Conservation (phyloP, 257 asterid species). For the Pogostemon cablin region DNA sequence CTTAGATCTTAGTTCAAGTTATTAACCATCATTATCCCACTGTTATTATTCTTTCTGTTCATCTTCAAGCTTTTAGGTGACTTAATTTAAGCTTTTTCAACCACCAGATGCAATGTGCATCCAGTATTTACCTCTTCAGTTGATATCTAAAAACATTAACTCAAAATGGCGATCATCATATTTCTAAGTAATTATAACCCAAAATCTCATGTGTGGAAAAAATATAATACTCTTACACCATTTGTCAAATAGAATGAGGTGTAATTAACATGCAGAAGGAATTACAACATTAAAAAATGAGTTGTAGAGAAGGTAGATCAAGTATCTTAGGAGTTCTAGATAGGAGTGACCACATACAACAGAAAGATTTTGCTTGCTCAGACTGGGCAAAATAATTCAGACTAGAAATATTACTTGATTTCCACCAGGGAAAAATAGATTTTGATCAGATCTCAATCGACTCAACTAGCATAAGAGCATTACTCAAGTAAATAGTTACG, state of each 20-base stretch:
- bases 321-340: conserved; percentile 2
- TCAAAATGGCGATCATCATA: too few relatives aligned
- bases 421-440: neutral
- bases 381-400: conserved; percentile 7
- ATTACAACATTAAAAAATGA: neutral
- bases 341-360: neutral
- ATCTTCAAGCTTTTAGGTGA: too few relatives aligned
- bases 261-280: conserved; percentile 19
- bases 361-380: neutral
- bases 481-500: conserved; percentile 3
- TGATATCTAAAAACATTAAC: too few relatives aligned
- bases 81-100: too few relatives aligned
- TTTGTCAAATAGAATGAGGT: conserved; percentile 10
- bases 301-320: conserved; percentile 8
- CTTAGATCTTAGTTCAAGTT: too few relatives aligned
- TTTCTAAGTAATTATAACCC: too few relatives aligned
- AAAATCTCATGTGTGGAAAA: too few relatives aligned
- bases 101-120: too few relatives aligned
- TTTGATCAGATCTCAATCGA: neutral
- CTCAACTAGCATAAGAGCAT: conserved; percentile 6
- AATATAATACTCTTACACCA: too few relatives aligned
- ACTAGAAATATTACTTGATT: conserved; percentile 17
- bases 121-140: too few relatives aligned
- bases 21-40: too few relatives aligned
- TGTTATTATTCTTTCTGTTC: too few relatives aligned